Evolutionary conservation across 805 yeast genomes (phyloP), one percentile per base, ranked within the genome.

Genomic region (Peterozyma xylosa): DNA sequence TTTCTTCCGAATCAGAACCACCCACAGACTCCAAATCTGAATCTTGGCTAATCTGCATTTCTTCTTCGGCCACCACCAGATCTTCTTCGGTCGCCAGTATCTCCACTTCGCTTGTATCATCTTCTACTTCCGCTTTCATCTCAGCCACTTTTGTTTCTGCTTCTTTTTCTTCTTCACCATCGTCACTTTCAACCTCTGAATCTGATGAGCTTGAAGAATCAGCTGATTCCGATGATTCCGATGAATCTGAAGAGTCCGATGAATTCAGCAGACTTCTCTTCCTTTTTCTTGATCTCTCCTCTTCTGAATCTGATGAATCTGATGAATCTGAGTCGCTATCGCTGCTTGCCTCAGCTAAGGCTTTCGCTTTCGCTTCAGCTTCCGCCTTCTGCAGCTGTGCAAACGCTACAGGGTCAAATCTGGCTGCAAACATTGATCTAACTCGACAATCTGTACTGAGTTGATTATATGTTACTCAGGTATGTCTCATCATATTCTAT

Each of bases 31-130:
- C 18, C 18, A 27, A 3, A 7, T 16, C 15, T 21, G 17, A 11
- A 27, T 40, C 16, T 29, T 15, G 9, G 13, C 37, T 35, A 16
- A 35, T 16, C 21, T 16, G 16, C 16, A 36, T 14, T 15, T 37
- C 21, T 7, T 21, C 27, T 21, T 21, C 27, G 7, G 18, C 42
- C 37, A 2, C 30, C 14, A 18, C 15, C 40, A 35, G 32, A 30
- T 34, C 29, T 33, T 38, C 18, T 65, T 47, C 0, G 71, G 62
- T 47, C 63, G 60, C 35, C 65, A 66, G 58, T 76, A 75, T 52
- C 77, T 68, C 10, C 66, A 58, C 15, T 77, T 58, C 11, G 34
- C 52, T 55, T 13, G 38, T 45, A 15, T 45, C 53, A n/a, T 39
- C 49, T 17, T 34, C 44, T n/a, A 48, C 52, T 4, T n/a, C 46